phyloP scores from a whole-genome alignment of 257 asterid genomes.

The Solanum sitiens region DNA sequence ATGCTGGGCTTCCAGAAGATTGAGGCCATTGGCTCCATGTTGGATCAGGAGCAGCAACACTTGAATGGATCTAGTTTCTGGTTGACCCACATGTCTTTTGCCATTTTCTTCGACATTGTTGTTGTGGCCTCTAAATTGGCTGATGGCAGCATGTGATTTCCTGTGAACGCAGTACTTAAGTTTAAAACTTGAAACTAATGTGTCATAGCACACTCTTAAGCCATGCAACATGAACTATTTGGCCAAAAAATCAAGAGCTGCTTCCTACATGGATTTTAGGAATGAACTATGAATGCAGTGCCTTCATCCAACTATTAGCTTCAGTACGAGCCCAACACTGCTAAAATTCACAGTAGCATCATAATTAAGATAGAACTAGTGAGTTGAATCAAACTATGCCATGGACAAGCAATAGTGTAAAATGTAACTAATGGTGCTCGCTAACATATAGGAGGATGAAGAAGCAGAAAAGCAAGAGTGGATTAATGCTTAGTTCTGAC shows the following conservation, averaged over 20 bases:
- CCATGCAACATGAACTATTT: background rate
- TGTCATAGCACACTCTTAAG: background rate
- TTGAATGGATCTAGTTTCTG: constrained; percentile 39
- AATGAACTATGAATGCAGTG: background rate
- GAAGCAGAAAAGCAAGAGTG: background rate
- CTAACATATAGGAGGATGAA: background rate
- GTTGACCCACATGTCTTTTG: constrained; percentile 15
- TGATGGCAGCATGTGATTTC: constrained; percentile 75
- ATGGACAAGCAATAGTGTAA: background rate
- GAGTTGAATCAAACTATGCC: background rate
- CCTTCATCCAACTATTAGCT: background rate
- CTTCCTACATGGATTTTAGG: background rate
- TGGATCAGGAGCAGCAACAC: constrained; percentile 77
- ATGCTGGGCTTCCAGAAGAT: constrained; percentile 95
- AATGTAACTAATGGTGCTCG: background rate
- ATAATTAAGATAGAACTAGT: background rate
- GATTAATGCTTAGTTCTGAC: background rate
- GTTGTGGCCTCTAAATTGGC: constrained; percentile 60
- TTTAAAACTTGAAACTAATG: background rate
- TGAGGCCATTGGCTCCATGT: constrained; percentile 95
- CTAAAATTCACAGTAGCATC: background rate
- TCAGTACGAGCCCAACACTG: background rate
- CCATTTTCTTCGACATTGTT: constrained; percentile 22
- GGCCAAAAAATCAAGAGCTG: background rate
- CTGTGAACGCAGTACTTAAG: constrained; percentile 24